These are phyloP conservation scores for Streptanthus diversifolius DNA, from an alignment of 345 rosid genomes.

Conservation along the genomic window DNA sequence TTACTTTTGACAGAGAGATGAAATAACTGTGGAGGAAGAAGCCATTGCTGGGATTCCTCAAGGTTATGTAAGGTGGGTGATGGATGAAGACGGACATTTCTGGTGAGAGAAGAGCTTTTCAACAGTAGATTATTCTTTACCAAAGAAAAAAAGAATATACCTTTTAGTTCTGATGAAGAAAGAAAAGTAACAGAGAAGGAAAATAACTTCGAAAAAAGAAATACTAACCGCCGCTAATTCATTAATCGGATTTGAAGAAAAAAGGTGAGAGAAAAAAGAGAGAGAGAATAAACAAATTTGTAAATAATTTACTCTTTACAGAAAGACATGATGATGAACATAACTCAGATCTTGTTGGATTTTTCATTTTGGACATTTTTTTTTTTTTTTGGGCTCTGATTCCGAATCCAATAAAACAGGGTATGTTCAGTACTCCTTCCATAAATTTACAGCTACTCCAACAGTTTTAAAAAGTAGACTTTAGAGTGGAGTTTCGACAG, in stretches of 20 bases:
- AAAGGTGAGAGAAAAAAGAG: background rate
- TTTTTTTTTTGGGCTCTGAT: background rate
- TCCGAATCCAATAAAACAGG: conserved; percentile 12
- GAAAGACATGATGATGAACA: background rate
- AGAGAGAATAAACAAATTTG: background rate
- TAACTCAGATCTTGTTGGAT: conserved; percentile 4
- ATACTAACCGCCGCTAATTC: conserved; percentile 23
- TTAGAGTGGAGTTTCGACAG: background rate
- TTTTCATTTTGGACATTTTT: background rate
- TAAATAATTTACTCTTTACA: conserved; percentile 8
- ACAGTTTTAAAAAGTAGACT: background rate
- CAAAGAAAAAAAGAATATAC: background rate
- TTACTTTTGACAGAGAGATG: conserved; percentile 41
- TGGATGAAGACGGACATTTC: conserved; percentile 45
- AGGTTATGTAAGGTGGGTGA: conserved; percentile 66
- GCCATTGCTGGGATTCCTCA: conserved; percentile 38
- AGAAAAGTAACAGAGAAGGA: conserved; percentile 18
- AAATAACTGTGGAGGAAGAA: conserved; percentile 20
- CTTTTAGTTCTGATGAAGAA: conserved; percentile 20
- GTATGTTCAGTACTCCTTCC: background rate
- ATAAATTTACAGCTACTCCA: background rate
- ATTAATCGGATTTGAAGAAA: background rate
- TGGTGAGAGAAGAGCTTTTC: conserved; percentile 21
- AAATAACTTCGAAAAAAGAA: conserved; percentile 10
- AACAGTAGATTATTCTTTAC: background rate